A percentile compares a stretch with the other conserved stretches of the same genome.
These are phyloP conservation scores for Syncephalis fuscata DNA, from an alignment of 371 early-diverging fungal genomes.

Conservation along the genomic window DNA sequence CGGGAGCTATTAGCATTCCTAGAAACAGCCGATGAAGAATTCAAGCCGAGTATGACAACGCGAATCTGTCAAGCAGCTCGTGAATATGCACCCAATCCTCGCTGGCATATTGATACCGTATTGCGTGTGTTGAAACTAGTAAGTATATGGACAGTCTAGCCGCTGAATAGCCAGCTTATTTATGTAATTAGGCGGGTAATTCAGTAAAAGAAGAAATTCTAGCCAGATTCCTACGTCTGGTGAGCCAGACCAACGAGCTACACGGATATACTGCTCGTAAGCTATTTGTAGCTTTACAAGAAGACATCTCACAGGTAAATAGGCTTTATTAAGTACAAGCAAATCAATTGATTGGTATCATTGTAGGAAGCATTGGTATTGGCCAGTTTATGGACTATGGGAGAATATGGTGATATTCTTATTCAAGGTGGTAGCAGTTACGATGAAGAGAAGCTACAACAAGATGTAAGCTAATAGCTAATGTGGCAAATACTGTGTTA, in stretches of 20 bases:
- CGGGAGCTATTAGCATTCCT: conserved; percentile 84
- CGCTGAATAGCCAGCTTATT: background rate
- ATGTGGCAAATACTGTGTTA: no score
- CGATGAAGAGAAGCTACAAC: conserved; percentile 46
- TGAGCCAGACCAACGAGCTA: conserved; percentile 59
- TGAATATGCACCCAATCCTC: conserved; percentile 68
- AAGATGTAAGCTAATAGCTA: conserved; percentile 20
- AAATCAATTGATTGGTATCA: background rate
- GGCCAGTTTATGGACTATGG: conserved; percentile 86
- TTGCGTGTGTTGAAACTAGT: conserved; percentile 62
- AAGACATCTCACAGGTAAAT: conserved; percentile 50
- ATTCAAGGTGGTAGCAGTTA: conserved; percentile 32
- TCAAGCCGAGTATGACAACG: conserved; percentile 74
- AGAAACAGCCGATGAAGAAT: conserved; percentile 81
- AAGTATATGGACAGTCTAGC: conserved; percentile 6
- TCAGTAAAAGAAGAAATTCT: conserved; percentile 56
- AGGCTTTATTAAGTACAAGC: background rate
- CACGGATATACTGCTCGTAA: conserved; percentile 76
- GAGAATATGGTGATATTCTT: conserved; percentile 92
- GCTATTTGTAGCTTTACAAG: conserved; percentile 61
- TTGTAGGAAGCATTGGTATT: conserved; percentile 76
- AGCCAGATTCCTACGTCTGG: conserved; percentile 43
- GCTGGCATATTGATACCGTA: conserved; percentile 95
- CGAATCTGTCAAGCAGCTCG: conserved; percentile 83
- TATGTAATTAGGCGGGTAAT: conserved; percentile 34